Base-by-base conservation (phyloP, 1,284 basidiomycete genomes). In the Gastroboletus turbinatus region DNA sequence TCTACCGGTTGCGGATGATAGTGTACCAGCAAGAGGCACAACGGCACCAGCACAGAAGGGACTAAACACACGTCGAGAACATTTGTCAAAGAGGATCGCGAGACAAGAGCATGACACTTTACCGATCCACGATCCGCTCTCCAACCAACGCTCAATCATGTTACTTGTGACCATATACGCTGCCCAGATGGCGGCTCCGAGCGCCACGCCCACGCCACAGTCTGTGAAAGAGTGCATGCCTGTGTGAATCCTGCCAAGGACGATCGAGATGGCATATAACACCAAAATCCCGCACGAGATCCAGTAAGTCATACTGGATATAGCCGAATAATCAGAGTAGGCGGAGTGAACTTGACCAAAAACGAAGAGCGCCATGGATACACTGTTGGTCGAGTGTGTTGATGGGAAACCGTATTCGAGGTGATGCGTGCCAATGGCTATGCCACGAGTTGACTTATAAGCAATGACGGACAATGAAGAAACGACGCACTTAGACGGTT, bases 391-490 rank as follows among this genome's bases (percentile, higher is more conserved):
- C 2, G 94, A 92, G 69, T 99, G 96, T 0, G 96, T 98, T 0
- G 95, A 98, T 0, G 95, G 96, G 69, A 98, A 98, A 17, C 96
- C 96, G 68, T 94, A 95, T 74, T 94, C 92, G 4, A 92, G 79
- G 63, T 94, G 91, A 67, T 94, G 92, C 0, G 81, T 85, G 38
- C 91, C 90, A 62, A 94, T 90, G 4, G 88, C 92, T 94, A 63
- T 5, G 33, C 46, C 27, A 36, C 46, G 13, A 36, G 35, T 56
- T 27, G 30, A 27, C n/a, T n/a, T 13, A 21, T 32, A 4, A 40
- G 35, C 2, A n/a, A 40, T 17, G n/a, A 17, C 14, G 25, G 16
- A 45, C 14, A 4, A 52, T 7, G 2, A 19, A 9, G 14, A n/a
- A 16, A 27, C 11, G 5, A 79, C 87, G 59, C 66, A 92, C 89